Evolutionary conservation across 495 filamentous ascomycete species (phyloP).

Genomic region (Trichocladium uniseriatum): DNA sequence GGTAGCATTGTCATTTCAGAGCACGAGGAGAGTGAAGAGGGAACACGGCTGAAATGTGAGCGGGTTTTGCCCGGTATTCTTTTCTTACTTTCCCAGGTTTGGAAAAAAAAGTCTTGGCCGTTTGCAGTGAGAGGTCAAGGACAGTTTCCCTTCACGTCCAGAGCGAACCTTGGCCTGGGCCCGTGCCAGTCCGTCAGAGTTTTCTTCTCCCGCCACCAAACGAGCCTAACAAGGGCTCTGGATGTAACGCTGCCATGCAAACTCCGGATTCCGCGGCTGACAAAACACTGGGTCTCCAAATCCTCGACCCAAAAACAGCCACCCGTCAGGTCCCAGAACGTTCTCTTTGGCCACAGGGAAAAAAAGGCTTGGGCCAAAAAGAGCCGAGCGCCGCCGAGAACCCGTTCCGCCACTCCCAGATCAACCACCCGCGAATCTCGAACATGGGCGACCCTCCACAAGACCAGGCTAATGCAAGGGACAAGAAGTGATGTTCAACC

Average conservation of each 20-base stretch:
- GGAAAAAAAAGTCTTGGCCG: no score
- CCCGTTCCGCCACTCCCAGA: background rate
- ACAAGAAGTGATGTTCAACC: constrained; percentile 5
- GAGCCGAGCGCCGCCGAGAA: background rate
- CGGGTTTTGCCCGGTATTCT: no score
- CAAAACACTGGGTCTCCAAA: no score
- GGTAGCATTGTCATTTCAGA: no score
- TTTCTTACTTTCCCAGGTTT: no score
- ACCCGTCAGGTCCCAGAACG: background rate
- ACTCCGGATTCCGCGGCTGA: no score
- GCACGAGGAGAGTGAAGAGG: no score
- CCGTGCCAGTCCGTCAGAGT: constrained; percentile 3
- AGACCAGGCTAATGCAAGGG: constrained; percentile 13
- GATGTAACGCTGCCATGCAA: no score
- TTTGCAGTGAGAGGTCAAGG: no score
- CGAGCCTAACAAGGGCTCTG: background rate
- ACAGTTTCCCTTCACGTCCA: no score
- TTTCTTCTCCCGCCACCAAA: background rate
- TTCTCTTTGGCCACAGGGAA: background rate
- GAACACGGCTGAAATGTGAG: no score
- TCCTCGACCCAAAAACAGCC: background rate
- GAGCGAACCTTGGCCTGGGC: no score
- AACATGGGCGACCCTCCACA: background rate
- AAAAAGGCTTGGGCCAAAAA: background rate
- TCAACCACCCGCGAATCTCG: constrained; percentile 4